These are phyloP conservation scores for Herpotrichia juniperi DNA, from an alignment of 2,329 filamentous ascomycete genomes.

Conservation along the genomic window DNA sequence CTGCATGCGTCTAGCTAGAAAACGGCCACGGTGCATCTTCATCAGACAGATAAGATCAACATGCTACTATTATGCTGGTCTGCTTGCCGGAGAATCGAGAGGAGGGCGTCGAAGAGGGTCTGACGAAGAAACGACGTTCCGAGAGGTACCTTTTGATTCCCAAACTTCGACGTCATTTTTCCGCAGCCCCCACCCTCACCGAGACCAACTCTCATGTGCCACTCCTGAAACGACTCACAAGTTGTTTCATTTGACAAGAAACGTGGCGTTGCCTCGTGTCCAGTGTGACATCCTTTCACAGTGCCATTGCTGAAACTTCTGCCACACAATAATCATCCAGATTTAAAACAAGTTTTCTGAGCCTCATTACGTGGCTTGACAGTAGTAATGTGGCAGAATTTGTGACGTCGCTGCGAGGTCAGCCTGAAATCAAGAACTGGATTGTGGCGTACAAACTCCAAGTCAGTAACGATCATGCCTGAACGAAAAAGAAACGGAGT, in stretches of 20 bases:
- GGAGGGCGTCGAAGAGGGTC: background rate
- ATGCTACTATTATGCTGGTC: no score
- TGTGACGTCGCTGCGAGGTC: background rate
- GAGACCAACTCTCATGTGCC: constrained; percentile 4
- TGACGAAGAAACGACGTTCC: background rate
- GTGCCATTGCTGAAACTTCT: constrained; percentile 9
- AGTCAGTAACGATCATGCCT: no score
- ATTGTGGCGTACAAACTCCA: no score
- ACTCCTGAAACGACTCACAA: constrained; percentile 14
- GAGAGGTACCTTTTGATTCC: background rate
- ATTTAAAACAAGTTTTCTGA: constrained; percentile 5
- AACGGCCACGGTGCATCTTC: no score
- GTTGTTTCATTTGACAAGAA: constrained; percentile 10
- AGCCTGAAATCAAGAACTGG: background rate
- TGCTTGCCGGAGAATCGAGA: background rate
- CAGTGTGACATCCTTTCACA: background rate
- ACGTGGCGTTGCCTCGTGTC: constrained; percentile 6
- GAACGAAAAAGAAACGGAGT: no score
- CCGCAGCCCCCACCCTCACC: constrained; percentile 2
- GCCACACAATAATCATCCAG: constrained; percentile 2
- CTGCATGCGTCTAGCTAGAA: no score
- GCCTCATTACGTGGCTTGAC: constrained; percentile 8
- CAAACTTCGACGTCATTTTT: constrained; percentile 16
- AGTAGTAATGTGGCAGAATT: background rate
- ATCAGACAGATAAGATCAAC: no score